Base-by-base conservation (phyloP, 1,139 yeast species). In the Scheffersomyces segobiensis region DNA sequence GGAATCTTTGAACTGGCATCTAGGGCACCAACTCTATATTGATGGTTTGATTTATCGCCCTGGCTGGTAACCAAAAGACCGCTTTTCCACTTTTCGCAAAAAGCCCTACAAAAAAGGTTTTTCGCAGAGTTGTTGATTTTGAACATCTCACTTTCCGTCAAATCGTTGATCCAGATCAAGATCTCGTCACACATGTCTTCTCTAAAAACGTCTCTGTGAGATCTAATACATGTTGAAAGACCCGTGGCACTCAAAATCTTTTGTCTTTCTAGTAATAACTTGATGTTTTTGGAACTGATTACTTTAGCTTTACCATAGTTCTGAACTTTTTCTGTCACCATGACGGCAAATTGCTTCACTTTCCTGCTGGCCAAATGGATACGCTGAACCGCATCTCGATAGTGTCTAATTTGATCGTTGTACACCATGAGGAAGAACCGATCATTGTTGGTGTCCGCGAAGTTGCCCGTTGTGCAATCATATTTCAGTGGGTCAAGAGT, bases 131-230 rank as follows among this genome's bases (percentile, higher is more conserved):
- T 72, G 62, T 83, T 83, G 52, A 82, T 80, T 21, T 84, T 85
- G 60, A 82, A 81, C 24, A 89, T 66, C 52, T 85, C 83, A 46
- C 89, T 81, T 57, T 79, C 82, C 0, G 89, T 78, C 52, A 92
- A 71, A 52, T 86, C 89, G 48, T 77, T 74, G 3, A 91, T 69
- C 93, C 96, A 90, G 21, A 71, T 67, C 10, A 91, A 69, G 22
- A 91, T 85, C 60, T 88, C 92, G 56, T 85, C 87, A 63, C 90
- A 87, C 92, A 90, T 87, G 59, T 90, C 95, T 69, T 92, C 97
- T 56, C 96, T 78, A 67, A 90, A 89, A 8, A 84, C 76, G 67
- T 91, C 97, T 60, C 93, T 76, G 18, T 85, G 79, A 56, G 87
- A 83, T 60, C 93, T 75, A 17, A 92, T 87, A 53, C 91, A 84